Evolutionary conservation across 305 asterid species (phyloP).

Genomic region (Vinca major): DNA sequence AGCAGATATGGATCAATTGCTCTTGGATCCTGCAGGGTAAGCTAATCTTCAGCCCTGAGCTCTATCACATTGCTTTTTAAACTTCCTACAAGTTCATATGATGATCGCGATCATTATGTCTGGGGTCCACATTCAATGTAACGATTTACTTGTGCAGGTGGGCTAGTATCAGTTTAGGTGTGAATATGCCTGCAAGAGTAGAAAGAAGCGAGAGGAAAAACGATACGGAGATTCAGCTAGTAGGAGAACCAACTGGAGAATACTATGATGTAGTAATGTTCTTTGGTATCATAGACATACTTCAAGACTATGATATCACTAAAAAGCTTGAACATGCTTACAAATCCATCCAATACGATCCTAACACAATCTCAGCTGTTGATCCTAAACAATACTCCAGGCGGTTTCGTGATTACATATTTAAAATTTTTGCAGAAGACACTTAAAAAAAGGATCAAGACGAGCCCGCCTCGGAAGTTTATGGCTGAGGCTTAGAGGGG

Average conservation of each 20-base stretch:
- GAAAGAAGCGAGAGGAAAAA: slow-evolving; percentile 67
- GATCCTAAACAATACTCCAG: slow-evolving; percentile 77
- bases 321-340: slow-evolving; percentile 94
- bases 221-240: slow-evolving; percentile 42
- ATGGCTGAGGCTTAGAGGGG: slow-evolving; percentile 10
- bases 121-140: background rate
- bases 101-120: background rate
- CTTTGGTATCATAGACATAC: slow-evolving; percentile 86
- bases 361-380: slow-evolving; percentile 86
- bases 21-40: slow-evolving; percentile 65
- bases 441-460: slow-evolving; percentile 16
- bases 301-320: slow-evolving; percentile 89
- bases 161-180: slow-evolving; percentile 64
- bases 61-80: too few species aligned
- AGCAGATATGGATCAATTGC: slow-evolving; percentile 59
- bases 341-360: slow-evolving; percentile 84
- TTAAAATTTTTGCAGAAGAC: slow-evolving; percentile 77
- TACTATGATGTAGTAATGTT: slow-evolving; percentile 71
- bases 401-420: slow-evolving; percentile 78
- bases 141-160: slow-evolving; percentile 31
- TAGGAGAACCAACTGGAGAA: slow-evolving; percentile 90
- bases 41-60: background rate
- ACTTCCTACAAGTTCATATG: background rate
- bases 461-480: slow-evolving; percentile 8
- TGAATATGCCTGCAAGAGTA: slow-evolving; percentile 84